Evolutionary conservation across 2,329 filamentous ascomycete species (phyloP).

Genomic region (Neodidymelliopsis sp.): DNA sequence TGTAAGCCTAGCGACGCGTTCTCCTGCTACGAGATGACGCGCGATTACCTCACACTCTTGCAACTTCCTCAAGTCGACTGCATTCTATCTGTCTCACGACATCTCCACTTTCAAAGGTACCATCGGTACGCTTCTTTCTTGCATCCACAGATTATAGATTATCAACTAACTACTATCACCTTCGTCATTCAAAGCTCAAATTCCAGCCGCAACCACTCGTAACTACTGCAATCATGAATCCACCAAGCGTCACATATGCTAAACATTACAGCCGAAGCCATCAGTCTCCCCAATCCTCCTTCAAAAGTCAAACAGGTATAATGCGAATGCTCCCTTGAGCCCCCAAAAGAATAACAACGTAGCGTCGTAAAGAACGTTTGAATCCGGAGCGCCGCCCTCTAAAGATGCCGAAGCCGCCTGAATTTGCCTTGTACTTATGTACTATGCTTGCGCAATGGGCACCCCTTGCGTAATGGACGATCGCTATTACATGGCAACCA

Average conservation of each 20-base stretch:
- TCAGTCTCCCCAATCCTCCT: slow-evolving; percentile 15
- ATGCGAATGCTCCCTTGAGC: slow-evolving; percentile 19
- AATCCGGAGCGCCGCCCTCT: slow-evolving; percentile 35
- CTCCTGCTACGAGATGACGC: too few relatives aligned
- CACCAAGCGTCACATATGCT: slow-evolving; percentile 9
- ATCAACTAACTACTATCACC: slow-evolving; percentile 4
- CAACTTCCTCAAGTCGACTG: too few relatives aligned
- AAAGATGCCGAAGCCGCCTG: slow-evolving; percentile 22
- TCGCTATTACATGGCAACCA: slow-evolving; percentile 52
- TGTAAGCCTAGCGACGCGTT: too few relatives aligned
- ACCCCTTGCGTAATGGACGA: not conserved
- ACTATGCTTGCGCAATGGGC: slow-evolving; percentile 1
- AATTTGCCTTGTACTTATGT: slow-evolving; percentile 6
- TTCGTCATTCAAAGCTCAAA: not conserved
- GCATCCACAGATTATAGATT: slow-evolving; percentile 18
- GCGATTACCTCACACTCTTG: too few relatives aligned
- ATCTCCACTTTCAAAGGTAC: too few relatives aligned
- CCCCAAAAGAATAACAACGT: slow-evolving; percentile 41
- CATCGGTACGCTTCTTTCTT: too few relatives aligned
- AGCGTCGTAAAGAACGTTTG: slow-evolving; percentile 42
- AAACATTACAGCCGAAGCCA: slow-evolving; percentile 32
- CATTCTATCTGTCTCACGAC: too few relatives aligned
- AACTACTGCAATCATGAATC: not conserved
- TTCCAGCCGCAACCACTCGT: not conserved
- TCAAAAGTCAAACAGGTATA: slow-evolving; percentile 20